phyloP scores from a whole-genome alignment of 1,284 basidiomycete species.

The Leccinum fallax region DNA sequence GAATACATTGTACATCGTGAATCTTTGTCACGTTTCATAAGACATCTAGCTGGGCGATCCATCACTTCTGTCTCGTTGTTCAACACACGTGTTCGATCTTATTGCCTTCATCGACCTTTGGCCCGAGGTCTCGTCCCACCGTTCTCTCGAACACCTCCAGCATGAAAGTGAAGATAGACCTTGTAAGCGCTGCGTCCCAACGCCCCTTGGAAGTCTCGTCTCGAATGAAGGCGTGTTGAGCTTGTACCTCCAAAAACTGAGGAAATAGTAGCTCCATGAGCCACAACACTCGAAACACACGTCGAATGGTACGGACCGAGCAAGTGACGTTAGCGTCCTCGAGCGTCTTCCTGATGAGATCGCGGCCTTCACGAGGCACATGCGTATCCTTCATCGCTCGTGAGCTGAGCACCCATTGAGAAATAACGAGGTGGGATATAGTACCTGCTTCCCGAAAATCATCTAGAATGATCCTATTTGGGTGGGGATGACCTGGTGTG shows the following conservation, averaged over 20 bases:
- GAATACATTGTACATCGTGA: not conserved
- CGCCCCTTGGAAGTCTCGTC: too few species aligned
- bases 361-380: constrained; percentile 81
- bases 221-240: too few species aligned
- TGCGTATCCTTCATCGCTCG: constrained; percentile 72
- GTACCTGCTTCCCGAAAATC: constrained; percentile 91
- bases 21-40: not conserved
- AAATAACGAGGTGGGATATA: constrained; percentile 11
- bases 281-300: not conserved
- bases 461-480: constrained; percentile 49
- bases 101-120: too few species aligned
- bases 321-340: constrained; percentile 75
- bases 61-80: too few species aligned
- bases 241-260: too few species aligned
- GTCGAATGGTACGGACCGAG: constrained; percentile 52
- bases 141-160: too few species aligned
- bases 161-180: too few species aligned
- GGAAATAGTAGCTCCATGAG: not conserved
- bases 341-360: constrained; percentile 78
- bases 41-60: too few species aligned
- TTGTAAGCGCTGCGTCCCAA: too few species aligned
- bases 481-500: constrained; percentile 1
- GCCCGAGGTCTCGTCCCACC: too few species aligned
- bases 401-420: constrained; percentile 1
- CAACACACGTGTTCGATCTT: too few species aligned